A percentile compares a stretch with the other conserved stretches of the same genome.
phyloP scores from a whole-genome alignment of 805 yeast species.

The Myxozyma melibiosi region DNA sequence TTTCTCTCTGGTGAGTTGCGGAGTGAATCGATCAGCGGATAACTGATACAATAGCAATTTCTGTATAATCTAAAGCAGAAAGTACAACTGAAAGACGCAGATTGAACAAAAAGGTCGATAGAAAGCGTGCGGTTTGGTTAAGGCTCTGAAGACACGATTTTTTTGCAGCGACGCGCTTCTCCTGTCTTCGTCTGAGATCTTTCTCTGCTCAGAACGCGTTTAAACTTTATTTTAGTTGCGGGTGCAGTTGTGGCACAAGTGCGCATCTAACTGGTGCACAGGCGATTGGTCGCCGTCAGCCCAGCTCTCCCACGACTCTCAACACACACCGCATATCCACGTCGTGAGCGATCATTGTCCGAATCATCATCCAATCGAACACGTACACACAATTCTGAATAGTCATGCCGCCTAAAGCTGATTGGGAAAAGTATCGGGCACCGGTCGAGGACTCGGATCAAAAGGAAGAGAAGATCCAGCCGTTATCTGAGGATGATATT shows the following conservation, averaged over 20 bases:
- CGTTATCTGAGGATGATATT: constrained; percentile 93
- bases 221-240: neutral
- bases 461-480: constrained; percentile 73
- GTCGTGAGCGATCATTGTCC: neutral
- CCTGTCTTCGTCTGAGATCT: constrained; percentile 3
- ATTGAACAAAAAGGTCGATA: too few relatives aligned
- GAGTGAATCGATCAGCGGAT: too few relatives aligned
- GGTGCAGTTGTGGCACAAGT: neutral
- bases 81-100: too few relatives aligned
- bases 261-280: neutral
- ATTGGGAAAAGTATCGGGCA: constrained; percentile 96
- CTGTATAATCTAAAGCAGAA: too few relatives aligned
- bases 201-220: constrained; percentile 9
- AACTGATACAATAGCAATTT: too few relatives aligned
- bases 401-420: constrained; percentile 97
- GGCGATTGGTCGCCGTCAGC: neutral
- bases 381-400: neutral
- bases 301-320: neutral
- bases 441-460: constrained; percentile 69
- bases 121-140: too few relatives aligned
- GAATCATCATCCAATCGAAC: neutral
- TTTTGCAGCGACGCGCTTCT: constrained; percentile 1
- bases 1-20: too few relatives aligned
- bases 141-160: too few relatives aligned
- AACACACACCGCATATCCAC: neutral